These are phyloP conservation scores for Aspergillus novoparasiticus DNA, from an alignment of 2,329 filamentous ascomycete genomes.

Conservation along the genomic window DNA sequence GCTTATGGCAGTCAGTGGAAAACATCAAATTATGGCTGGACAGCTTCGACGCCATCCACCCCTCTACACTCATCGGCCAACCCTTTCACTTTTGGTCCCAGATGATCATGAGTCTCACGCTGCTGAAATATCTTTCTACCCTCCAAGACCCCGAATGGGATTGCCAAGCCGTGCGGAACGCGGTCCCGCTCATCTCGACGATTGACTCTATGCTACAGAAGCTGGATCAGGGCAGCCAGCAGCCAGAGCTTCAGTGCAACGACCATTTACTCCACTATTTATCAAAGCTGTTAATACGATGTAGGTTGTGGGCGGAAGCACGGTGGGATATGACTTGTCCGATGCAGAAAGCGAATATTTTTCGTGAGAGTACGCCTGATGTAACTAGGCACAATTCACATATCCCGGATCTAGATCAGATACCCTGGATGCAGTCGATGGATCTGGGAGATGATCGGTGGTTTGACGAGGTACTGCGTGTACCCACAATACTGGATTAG, in stretches of 20 bases:
- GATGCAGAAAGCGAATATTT: not conserved
- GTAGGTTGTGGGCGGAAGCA: constrained; percentile 24
- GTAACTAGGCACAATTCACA: constrained; percentile 6
- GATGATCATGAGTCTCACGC: constrained; percentile 36
- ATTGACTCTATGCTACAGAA: constrained; percentile 35
- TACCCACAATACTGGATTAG: constrained; percentile 6
- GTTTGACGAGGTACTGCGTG: constrained; percentile 26
- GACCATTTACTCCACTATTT: constrained; percentile 31
- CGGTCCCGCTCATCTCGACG: constrained; percentile 31
- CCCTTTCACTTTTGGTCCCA: constrained; percentile 44
- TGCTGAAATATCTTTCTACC: constrained; percentile 41
- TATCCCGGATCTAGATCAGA: constrained; percentile 30
- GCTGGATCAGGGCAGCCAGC: constrained; percentile 29
- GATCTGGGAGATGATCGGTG: constrained; percentile 31
- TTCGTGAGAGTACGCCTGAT: not conserved
- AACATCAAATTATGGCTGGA: constrained; percentile 39
- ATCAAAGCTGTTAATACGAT: constrained; percentile 28
- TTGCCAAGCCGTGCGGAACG: constrained; percentile 35
- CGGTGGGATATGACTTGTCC: constrained; percentile 18
- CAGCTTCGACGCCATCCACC: constrained; percentile 31
- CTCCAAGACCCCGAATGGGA: constrained; percentile 45
- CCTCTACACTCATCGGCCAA: constrained; percentile 29
- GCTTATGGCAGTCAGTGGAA: constrained; percentile 38
- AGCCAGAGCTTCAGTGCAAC: constrained; percentile 30
- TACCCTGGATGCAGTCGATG: constrained; percentile 33